A percentile compares a stretch with the other conserved stretches of the same genome.
Evolutionary conservation across 371 early-diverging fungal species (phyloP).

Genomic region (Sanchytrium tribonematis): DNA sequence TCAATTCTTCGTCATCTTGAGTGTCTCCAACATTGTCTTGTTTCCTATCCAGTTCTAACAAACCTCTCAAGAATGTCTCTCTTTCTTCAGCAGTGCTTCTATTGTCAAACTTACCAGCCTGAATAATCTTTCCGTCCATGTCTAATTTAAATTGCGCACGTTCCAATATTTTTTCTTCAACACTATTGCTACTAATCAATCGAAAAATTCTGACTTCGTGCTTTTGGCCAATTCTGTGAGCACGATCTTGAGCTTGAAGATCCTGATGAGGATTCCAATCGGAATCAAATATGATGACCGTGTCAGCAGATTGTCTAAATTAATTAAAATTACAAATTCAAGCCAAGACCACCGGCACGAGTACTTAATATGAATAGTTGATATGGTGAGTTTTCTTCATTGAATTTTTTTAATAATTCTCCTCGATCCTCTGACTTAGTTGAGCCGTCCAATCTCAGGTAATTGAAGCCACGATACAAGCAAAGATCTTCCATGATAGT

Average conservation of each 20-base stretch:
- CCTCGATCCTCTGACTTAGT: constrained; percentile 76
- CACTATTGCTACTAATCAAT: constrained; percentile 72
- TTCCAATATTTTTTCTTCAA: constrained; percentile 88
- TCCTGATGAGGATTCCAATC: constrained; percentile 99
- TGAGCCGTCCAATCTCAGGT: constrained; percentile 83
- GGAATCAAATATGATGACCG: constrained; percentile 97
- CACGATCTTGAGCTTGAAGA: constrained; percentile 98
- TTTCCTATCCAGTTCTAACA: constrained; percentile 45
- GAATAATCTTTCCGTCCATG: constrained; percentile 92
- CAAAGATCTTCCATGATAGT: constrained; percentile 88
- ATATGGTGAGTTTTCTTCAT: constrained; percentile 45
- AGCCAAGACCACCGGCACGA: constrained; percentile 94
- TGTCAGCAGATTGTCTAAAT: constrained; percentile 98
- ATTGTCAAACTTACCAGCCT: constrained; percentile 89
- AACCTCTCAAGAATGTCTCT: constrained; percentile 30
- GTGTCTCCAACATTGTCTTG: constrained; percentile 9
- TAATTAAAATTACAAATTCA: too few relatives aligned
- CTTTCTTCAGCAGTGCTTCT: constrained; percentile 75
- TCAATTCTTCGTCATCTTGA: constrained; percentile 36
- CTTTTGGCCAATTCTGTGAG: constrained; percentile 99
- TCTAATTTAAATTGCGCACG: constrained; percentile 85
- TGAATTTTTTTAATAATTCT: constrained; percentile 49
- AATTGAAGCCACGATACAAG: constrained; percentile 37
- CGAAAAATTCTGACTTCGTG: constrained; percentile 96
- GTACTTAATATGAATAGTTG: constrained; percentile 91